A percentile compares a stretch with the other conserved stretches of the same genome.
These are phyloP conservation scores for Pichia heedii DNA, from an alignment of 805 yeast genomes.

Conservation along the genomic window DNA sequence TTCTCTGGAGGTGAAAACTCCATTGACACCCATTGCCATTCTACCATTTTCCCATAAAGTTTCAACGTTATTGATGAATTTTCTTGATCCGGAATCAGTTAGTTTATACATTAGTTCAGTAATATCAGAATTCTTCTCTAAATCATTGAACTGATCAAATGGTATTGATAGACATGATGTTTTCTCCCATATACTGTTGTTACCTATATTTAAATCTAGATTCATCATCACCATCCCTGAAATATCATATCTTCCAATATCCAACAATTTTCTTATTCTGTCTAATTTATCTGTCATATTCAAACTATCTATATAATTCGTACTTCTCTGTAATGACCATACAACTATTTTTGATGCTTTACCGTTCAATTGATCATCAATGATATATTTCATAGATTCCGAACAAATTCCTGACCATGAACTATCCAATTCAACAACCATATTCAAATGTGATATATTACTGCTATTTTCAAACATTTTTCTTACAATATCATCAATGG, in stretches of 20 bases:
- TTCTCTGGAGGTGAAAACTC: neutral
- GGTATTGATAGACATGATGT: conserved; percentile 30
- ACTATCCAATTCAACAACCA: conserved; percentile 61
- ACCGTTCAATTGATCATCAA: conserved; percentile 12
- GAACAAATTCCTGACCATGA: conserved; percentile 79
- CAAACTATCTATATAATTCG: neutral
- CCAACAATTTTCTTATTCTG: conserved; percentile 5
- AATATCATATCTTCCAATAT: neutral
- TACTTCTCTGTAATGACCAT: conserved; percentile 9
- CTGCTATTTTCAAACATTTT: conserved; percentile 68
- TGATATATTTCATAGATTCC: conserved; percentile 30
- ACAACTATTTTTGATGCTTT: conserved; percentile 2
- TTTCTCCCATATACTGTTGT: conserved; percentile 34
- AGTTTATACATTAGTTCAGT: conserved; percentile 1
- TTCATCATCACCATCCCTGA: neutral
- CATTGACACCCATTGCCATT: neutral
- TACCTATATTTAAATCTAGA: neutral
- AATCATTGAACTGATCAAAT: conserved; percentile 35
- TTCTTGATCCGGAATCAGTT: conserved; percentile 4
- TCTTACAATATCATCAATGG: conserved; percentile 52
- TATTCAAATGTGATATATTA: conserved; percentile 57
- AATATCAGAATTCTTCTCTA: neutral
- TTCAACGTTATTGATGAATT: conserved; percentile 1
- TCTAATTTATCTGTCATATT: conserved; percentile 1
- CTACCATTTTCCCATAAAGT: conserved; percentile 1